These are phyloP conservation scores for Fusarium sulawesiense DNA, from an alignment of 2,329 filamentous ascomycete species.

Conservation along the genomic window DNA sequence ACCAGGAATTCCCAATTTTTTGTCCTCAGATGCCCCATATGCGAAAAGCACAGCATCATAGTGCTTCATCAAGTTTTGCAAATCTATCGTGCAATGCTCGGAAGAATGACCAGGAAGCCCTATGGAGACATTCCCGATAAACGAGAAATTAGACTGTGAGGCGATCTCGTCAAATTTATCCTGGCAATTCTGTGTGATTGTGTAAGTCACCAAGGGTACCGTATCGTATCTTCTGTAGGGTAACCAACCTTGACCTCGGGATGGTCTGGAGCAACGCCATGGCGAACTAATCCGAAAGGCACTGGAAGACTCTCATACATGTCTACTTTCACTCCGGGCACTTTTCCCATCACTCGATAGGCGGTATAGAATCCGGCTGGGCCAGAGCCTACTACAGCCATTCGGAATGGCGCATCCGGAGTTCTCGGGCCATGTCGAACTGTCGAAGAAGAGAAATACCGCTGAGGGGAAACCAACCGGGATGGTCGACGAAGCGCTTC, in stretches of 20 bases:
- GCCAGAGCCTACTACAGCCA: slow-evolving; percentile 92
- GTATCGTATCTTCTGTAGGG: slow-evolving; percentile 1
- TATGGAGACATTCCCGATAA: slow-evolving; percentile 88
- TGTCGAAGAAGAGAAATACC: slow-evolving; percentile 4
- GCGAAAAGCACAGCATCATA: slow-evolving; percentile 94
- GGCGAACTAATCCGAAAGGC: slow-evolving; percentile 90
- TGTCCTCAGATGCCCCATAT: slow-evolving; percentile 90
- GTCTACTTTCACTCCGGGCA: slow-evolving; percentile 79
- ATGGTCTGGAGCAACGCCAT: slow-evolving; percentile 97
- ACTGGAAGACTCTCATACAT: slow-evolving; percentile 97
- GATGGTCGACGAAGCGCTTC: not conserved
- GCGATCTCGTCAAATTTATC: slow-evolving; percentile 94
- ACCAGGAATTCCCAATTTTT: slow-evolving; percentile 80
- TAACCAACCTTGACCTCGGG: slow-evolving; percentile 88
- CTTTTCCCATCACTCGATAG: slow-evolving; percentile 82
- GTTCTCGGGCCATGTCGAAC: slow-evolving; percentile 34
- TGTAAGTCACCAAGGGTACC: slow-evolving; percentile 3
- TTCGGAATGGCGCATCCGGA: slow-evolving; percentile 70
- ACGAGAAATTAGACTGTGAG: slow-evolving; percentile 82
- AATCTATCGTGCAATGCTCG: slow-evolving; percentile 66
- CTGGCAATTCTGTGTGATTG: slow-evolving; percentile 84
- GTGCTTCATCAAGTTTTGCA: slow-evolving; percentile 77
- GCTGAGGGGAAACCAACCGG: not conserved
- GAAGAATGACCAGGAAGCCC: slow-evolving; percentile 63
- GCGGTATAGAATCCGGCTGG: slow-evolving; percentile 97